Conservation (phyloP, 23 red algal species). For the Gracilariopsis chorda region DNA sequence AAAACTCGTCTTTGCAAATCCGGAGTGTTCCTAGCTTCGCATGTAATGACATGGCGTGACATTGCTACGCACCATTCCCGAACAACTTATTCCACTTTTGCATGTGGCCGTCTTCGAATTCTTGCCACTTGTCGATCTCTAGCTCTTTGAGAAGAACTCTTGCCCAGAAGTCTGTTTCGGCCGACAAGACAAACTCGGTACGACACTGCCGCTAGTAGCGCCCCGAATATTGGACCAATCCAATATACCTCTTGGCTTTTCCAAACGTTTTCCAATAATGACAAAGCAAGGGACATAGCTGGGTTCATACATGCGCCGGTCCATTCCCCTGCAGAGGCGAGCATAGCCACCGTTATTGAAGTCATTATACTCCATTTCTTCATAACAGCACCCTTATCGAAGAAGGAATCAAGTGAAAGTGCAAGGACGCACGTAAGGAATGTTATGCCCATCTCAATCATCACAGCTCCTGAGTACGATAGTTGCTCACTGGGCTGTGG, state of each 20-base stretch:
- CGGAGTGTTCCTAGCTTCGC: too few relatives aligned
- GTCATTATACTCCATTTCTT: slow-evolving; percentile 39
- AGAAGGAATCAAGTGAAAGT: slow-evolving; percentile 4
- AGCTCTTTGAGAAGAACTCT: not conserved
- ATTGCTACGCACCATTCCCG: too few relatives aligned
- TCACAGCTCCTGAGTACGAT: slow-evolving; percentile 1
- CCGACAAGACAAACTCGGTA: not conserved
- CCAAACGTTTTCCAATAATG: slow-evolving; percentile 36
- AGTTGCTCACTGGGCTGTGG: slow-evolving; percentile 31
- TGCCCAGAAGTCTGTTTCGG: not conserved
- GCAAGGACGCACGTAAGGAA: slow-evolving; percentile 23
- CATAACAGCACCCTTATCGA: slow-evolving; percentile 29
- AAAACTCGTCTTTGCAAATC: too few relatives aligned
- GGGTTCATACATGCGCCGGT: slow-evolving; percentile 66
- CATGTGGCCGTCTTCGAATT: too few relatives aligned
- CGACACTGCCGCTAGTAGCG: slow-evolving; percentile 3
- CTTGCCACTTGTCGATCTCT: too few relatives aligned
- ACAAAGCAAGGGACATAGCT: slow-evolving; percentile 36
- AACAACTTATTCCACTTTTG: too few relatives aligned
- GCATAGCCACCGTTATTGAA: not conserved
- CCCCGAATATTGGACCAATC: slow-evolving; percentile 42
- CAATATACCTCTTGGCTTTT: slow-evolving; percentile 33
- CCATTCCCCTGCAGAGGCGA: slow-evolving; percentile 25
- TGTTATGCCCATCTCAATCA: slow-evolving; percentile 32
- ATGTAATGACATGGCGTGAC: too few relatives aligned